Evolutionary conservation across 73 alveolate genomes (phyloP).

Genomic region (Paramecium pentaurelia): DNA sequence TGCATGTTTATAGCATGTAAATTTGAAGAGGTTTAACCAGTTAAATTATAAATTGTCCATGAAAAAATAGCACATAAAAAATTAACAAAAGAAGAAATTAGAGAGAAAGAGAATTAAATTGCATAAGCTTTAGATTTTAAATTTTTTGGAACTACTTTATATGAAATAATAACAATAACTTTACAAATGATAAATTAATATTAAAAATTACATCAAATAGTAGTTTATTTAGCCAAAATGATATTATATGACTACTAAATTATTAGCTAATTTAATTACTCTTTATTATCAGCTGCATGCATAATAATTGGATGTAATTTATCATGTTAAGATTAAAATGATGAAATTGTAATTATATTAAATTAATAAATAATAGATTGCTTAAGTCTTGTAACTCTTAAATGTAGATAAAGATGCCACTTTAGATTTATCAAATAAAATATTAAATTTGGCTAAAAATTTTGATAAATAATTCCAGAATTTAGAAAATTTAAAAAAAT

Average conservation of each 20-base stretch:
- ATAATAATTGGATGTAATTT: slow-evolving; percentile 24
- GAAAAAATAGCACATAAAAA: slow-evolving; percentile 61
- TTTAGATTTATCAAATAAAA: neutral
- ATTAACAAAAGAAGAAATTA: slow-evolving; percentile 50
- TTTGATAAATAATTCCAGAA: slow-evolving; percentile 54
- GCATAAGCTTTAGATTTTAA: slow-evolving; percentile 37
- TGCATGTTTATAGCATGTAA: slow-evolving; percentile 78
- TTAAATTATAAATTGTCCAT: slow-evolving; percentile 42
- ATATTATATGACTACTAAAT: slow-evolving; percentile 27
- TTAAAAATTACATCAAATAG: neutral
- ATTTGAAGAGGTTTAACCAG: slow-evolving; percentile 80
- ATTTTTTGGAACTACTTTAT: slow-evolving; percentile 3
- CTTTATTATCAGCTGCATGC: slow-evolving; percentile 46
- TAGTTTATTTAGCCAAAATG: slow-evolving; percentile 58
- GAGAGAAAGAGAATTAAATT: slow-evolving; percentile 36
- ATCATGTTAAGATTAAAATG: neutral
- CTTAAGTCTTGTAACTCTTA: neutral
- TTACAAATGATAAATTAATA: neutral
- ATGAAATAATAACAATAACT: slow-evolving; percentile 13
- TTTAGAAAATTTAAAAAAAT: slow-evolving; percentile 56
- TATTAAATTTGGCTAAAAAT: slow-evolving; percentile 51
- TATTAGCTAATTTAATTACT: slow-evolving; percentile 24
- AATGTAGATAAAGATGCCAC: slow-evolving; percentile 19
- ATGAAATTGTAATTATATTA: neutral
- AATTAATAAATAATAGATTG: neutral